Conservation (phyloP, 768 basidiomycete genomes). For the Mycena belliarum region DNA sequence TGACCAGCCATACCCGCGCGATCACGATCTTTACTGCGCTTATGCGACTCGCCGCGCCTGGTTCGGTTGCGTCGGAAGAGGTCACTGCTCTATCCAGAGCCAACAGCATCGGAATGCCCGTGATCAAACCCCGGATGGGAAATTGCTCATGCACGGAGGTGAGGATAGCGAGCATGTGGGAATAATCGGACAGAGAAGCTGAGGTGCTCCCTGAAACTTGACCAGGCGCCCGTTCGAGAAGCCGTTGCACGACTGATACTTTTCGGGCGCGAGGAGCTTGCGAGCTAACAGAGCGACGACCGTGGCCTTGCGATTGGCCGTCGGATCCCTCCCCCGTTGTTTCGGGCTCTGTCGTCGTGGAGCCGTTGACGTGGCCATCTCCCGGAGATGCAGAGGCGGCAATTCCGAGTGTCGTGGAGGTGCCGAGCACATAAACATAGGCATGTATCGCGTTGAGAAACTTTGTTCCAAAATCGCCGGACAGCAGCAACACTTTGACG, state of each 20-base stretch:
- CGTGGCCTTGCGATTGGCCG: conserved; percentile 35
- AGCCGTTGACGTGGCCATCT: conserved; percentile 34
- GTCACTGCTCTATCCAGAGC: conserved; percentile 61
- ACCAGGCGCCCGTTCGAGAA: conserved; percentile 51
- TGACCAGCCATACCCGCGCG: conserved; percentile 60
- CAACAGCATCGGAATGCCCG: conserved; percentile 85
- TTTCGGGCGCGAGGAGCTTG: conserved; percentile 57
- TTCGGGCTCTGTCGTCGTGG: conserved; percentile 29
- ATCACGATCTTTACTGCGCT: conserved; percentile 64
- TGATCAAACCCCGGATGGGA: conserved; percentile 74
- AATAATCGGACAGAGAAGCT: conserved; percentile 75
- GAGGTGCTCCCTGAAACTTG: conserved; percentile 44
- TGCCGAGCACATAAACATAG: conserved; percentile 77
- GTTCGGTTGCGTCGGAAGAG: conserved; percentile 41
- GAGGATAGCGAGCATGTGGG: conserved; percentile 68
- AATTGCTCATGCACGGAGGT: conserved; percentile 66
- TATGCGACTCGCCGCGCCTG: conserved; percentile 43
- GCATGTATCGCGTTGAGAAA: conserved; percentile 83
- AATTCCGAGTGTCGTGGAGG: conserved; percentile 62
- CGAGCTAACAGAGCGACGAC: conserved; percentile 48
- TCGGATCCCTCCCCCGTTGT: conserved; percentile 26
- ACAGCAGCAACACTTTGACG: conserved; percentile 48
- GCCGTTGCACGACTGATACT: conserved; percentile 50
- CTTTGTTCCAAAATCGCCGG: conserved; percentile 62
- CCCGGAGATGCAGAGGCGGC: conserved; percentile 42